A percentile compares a stretch with the other conserved stretches of the same genome.
These are phyloP conservation scores for Talaromyces wortmannii DNA, from an alignment of 495 filamentous ascomycete species.

Conservation along the genomic window DNA sequence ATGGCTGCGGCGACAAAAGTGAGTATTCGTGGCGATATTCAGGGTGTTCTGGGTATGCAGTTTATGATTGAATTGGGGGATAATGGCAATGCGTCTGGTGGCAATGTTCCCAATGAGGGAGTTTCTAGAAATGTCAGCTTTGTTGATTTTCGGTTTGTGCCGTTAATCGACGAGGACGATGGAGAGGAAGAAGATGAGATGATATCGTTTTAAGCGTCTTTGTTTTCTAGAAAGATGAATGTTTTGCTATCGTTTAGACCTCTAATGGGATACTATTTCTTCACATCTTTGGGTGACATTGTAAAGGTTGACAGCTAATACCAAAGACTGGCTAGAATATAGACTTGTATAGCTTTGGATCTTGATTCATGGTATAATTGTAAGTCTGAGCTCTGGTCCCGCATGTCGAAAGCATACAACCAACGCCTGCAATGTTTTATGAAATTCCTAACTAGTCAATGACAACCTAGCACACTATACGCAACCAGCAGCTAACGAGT, in stretches of 20 bases:
- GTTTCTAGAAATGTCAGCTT: constrained; percentile 46
- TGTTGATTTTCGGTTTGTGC: constrained; percentile 74
- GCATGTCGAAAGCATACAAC: too few relatives aligned
- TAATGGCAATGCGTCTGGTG: constrained; percentile 15
- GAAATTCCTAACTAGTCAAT: too few relatives aligned
- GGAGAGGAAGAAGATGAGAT: constrained; percentile 31
- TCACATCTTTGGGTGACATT: too few relatives aligned
- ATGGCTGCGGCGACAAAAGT: constrained; percentile 92
- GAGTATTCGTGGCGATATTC: constrained; percentile 76
- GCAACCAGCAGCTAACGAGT: too few relatives aligned
- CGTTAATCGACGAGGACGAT: constrained; percentile 56
- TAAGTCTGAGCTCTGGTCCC: too few relatives aligned
- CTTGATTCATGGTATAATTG: too few relatives aligned
- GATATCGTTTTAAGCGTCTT: neutral
- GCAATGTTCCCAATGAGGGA: constrained; percentile 9
- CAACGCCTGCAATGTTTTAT: too few relatives aligned
- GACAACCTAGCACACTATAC: too few relatives aligned
- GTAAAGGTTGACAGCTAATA: too few relatives aligned
- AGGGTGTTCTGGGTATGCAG: constrained; percentile 88
- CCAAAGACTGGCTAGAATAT: too few relatives aligned
- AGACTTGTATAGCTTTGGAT: too few relatives aligned
- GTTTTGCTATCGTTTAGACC: neutral
- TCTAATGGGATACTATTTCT: neutral
- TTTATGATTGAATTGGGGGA: constrained; percentile 84
- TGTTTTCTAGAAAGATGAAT: neutral